phyloP scores from a whole-genome alignment of 108 stramenopile species.

The Nannochloropsis granulata region DNA sequence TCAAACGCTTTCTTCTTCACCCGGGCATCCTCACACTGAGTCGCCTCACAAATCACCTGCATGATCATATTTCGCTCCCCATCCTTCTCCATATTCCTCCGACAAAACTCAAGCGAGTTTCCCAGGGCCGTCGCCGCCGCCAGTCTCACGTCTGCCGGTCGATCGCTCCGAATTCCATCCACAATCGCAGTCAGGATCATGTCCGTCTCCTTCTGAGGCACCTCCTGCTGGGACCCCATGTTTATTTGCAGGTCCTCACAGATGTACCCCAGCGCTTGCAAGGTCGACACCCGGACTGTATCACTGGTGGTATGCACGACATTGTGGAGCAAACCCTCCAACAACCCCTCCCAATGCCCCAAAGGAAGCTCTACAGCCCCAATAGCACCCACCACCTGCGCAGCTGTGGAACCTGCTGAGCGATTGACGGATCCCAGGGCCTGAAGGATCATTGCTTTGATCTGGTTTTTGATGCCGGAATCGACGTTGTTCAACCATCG shows the following conservation, averaged over 20 bases:
- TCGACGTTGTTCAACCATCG: constrained; percentile 12
- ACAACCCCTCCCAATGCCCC: constrained; percentile 20
- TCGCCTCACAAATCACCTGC: constrained; percentile 81
- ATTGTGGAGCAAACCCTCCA: constrained; percentile 20
- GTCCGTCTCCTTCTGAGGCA: constrained; percentile 59
- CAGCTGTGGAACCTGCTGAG: constrained; percentile 4
- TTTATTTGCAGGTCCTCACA: constrained; percentile 47
- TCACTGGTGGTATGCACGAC: constrained; percentile 17
- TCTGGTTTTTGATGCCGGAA: constrained; percentile 9
- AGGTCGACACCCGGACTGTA: constrained; percentile 56
- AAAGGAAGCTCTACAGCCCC: constrained; percentile 27
- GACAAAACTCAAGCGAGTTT: constrained; percentile 73
- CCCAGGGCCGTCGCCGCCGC: constrained; percentile 70
- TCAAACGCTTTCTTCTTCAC: constrained; percentile 72
- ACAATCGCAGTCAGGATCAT: constrained; percentile 87
- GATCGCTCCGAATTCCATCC: constrained; percentile 67
- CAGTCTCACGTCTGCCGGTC: constrained; percentile 57
- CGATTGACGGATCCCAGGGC: background rate
- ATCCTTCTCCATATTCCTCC: constrained; percentile 74
- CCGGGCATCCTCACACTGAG: constrained; percentile 47
- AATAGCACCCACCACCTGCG: constrained; percentile 23
- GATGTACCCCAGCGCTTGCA: constrained; percentile 87
- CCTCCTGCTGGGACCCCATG: constrained; percentile 45
- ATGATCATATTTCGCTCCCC: constrained; percentile 81
- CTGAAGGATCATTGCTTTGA: constrained; percentile 21